phyloP scores from a whole-genome alignment of 2,329 filamentous ascomycete species.

The Salinomyces thailandicus region DNA sequence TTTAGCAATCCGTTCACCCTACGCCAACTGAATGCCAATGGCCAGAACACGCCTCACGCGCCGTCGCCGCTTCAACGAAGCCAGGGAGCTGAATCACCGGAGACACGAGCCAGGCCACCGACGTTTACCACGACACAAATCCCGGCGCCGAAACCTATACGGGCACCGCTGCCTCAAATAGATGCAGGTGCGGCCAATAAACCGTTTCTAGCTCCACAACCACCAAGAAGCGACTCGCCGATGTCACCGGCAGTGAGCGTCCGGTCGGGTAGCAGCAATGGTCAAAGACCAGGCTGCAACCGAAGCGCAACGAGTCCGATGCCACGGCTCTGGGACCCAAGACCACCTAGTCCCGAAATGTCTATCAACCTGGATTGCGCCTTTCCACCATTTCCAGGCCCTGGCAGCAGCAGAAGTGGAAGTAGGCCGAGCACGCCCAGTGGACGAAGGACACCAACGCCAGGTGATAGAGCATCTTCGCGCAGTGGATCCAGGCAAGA shows the following conservation, averaged over 20 bases:
- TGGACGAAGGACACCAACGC: slow-evolving; percentile 17
- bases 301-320: slow-evolving; percentile 23
- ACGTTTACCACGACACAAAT: slow-evolving; percentile 7
- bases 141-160: slow-evolving; percentile 24
- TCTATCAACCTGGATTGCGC: slow-evolving; percentile 39
- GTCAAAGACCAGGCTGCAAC: slow-evolving; percentile 13
- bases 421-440: slow-evolving; percentile 13
- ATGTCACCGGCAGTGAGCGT: slow-evolving; percentile 25
- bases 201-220: slow-evolving; percentile 19
- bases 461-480: slow-evolving; percentile 18
- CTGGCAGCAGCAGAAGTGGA: slow-evolving; percentile 13
- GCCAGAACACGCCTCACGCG: slow-evolving; percentile 6
- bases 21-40: slow-evolving; percentile 12
- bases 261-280: slow-evolving; percentile 15
- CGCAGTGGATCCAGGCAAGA: slow-evolving; percentile 15
- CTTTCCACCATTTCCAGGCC: slow-evolving; percentile 43
- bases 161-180: slow-evolving; percentile 19
- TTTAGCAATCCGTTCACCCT: slow-evolving; percentile 20
- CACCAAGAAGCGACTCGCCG: slow-evolving; percentile 48
- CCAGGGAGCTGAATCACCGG: slow-evolving; percentile 4
- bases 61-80: slow-evolving; percentile 10
- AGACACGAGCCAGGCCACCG: slow-evolving; percentile 8
- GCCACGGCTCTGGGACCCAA: slow-evolving; percentile 20
- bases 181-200: slow-evolving; percentile 22
- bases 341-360: slow-evolving; percentile 33